A percentile compares a stretch with the other conserved stretches of the same genome.
Conservation (phyloP, 208 protist species). For the Trypanosomatidae sp. region DNA sequence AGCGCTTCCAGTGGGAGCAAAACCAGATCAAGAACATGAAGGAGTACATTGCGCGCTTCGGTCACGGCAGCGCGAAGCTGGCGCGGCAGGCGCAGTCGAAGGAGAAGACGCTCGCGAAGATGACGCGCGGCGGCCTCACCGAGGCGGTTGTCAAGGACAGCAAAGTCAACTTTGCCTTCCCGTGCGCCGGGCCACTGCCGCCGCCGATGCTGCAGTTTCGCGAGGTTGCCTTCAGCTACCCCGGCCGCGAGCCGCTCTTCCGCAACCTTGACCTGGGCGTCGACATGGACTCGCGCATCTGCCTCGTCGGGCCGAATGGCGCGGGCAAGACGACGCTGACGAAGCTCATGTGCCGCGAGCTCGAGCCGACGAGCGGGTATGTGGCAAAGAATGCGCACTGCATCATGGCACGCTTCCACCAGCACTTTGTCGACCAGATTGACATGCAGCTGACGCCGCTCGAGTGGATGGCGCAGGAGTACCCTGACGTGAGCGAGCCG, state of each 20-base stretch:
- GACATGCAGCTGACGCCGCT: conserved; percentile 88
- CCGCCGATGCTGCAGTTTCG: conserved; percentile 93
- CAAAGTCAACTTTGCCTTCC: conserved; percentile 78
- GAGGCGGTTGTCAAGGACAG: conserved; percentile 77
- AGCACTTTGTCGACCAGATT: conserved; percentile 95
- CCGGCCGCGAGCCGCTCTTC: conserved; percentile 80
- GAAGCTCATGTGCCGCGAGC: conserved; percentile 91
- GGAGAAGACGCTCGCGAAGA: conserved; percentile 91
- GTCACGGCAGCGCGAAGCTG: conserved; percentile 92
- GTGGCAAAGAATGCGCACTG: conserved; percentile 89
- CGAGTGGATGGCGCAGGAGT: conserved; percentile 91
- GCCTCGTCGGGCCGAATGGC: conserved; percentile 95
- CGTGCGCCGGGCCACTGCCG: conserved; percentile 61
- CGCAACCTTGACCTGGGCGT: conserved; percentile 89
- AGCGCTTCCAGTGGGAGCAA: conserved; percentile 93
- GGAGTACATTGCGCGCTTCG: conserved; percentile 94
- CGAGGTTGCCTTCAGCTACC: conserved; percentile 87
- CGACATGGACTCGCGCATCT: conserved; percentile 92
- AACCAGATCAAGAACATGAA: conserved; percentile 96
- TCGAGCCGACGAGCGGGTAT: conserved; percentile 81
- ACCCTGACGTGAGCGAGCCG: conserved; percentile 75
- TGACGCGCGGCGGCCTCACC: conserved; percentile 91
- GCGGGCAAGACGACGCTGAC: conserved; percentile 95
- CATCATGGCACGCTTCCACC: conserved; percentile 91
- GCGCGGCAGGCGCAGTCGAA: conserved; percentile 91